A percentile compares a stretch with the other conserved stretches of the same genome.
phyloP scores from a whole-genome alignment of 805 yeast species.

The Spathaspora passalidarum region DNA sequence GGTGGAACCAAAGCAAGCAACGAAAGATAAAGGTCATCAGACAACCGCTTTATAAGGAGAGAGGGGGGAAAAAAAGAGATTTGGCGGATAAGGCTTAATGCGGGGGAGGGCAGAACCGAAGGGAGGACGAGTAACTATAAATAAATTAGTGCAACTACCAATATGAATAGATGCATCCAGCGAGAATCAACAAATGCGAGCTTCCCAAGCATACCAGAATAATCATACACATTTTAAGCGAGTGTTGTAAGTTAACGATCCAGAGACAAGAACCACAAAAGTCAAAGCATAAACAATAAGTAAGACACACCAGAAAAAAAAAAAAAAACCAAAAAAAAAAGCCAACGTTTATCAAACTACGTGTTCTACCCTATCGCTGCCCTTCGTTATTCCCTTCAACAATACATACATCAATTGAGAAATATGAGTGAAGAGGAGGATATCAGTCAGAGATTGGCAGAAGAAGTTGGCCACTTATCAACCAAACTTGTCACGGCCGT shows the following conservation, averaged over 20 bases:
- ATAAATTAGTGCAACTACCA: background rate
- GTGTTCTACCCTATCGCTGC: too few species aligned
- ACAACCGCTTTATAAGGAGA: background rate
- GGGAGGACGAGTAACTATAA: too few species aligned
- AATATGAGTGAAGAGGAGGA: conserved; percentile 17
- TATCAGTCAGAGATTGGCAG: conserved; percentile 42
- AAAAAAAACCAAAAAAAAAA: background rate
- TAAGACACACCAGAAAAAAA: background rate
- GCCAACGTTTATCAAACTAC: background rate
- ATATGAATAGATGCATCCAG: background rate
- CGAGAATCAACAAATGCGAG: background rate
- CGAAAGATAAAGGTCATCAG: background rate
- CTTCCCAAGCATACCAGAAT: background rate
- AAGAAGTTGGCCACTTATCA: conserved; percentile 55
- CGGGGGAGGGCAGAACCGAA: too few species aligned
- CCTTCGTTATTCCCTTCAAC: too few species aligned
- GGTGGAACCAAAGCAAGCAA: too few species aligned
- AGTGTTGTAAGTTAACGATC: background rate
- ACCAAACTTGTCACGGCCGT: conserved; percentile 61
- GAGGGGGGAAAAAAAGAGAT: too few species aligned
- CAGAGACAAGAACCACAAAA: background rate
- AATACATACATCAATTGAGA: background rate
- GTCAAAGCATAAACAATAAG: background rate
- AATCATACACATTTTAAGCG: background rate
- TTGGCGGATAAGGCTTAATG: too few species aligned